Base-by-base conservation (phyloP, 768 basidiomycete species). In the Amanita subjunquillea region DNA sequence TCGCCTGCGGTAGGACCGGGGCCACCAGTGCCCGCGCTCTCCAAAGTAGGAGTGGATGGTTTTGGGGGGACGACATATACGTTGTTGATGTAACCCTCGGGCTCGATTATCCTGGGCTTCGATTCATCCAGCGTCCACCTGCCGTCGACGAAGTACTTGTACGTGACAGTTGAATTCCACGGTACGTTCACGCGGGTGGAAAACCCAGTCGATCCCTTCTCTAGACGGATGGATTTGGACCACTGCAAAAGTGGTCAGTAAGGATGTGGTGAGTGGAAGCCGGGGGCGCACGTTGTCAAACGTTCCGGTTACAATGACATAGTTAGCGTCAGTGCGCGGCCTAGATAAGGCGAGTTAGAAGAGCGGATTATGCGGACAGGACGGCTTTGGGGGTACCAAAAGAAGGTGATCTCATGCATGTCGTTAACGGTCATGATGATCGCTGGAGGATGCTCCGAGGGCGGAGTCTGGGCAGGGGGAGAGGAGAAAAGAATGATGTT, bases 121-220 rank as follows among this genome's bases (percentile, higher is more conserved):
- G 73, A 72, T 34, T 75, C 71, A 44, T 73, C 72, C 44, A 74
- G 71, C 45, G 69, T 59, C 87, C 86, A 91, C 54, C 65, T 59
- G 34, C 81, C 83, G 62, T 91, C 89, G 50, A 91, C 87, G 62
- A 90, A 71, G 62, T 80, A 91, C 67, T 91, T 91, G 78, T 85
- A 91, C 6, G 69, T 60, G 53, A 87, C 68, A 59, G 79, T 83
- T 47, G 76, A 62, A 44, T 72, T 78, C 78, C 78, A 87, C 1
- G 84, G 82, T 29, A 89, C 69, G 46, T 67, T 61, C 22, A 77
- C 68, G 4, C 65, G 71, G 20, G 74, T 79, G 50, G 71, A 68
- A 65, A 87, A 91, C 3, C 81, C 82, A 27, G 67, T 60, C 15
- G 72, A 66, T 17, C 70, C 72, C 62, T 74, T 82, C 23, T 68